Conservation (phyloP, 257 asterid species). For the Solanum pimpinellifolium region DNA sequence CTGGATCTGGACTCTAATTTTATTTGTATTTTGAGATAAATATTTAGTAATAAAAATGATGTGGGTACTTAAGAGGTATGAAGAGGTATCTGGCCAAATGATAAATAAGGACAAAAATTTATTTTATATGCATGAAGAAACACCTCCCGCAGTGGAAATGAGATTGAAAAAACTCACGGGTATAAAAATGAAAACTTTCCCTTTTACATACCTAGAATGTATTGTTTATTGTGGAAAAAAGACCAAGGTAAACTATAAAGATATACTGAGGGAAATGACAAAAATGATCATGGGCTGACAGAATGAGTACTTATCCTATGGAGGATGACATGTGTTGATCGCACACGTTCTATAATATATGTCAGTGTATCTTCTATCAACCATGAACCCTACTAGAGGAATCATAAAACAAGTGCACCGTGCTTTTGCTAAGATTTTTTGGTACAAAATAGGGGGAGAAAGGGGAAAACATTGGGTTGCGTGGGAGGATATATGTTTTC, state of each 20-base stretch:
- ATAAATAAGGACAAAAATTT: too few relatives aligned
- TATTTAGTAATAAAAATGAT: too few relatives aligned
- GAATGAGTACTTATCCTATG: background rate
- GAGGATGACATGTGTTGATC: background rate
- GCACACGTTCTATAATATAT: too few relatives aligned
- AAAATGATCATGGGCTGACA: background rate
- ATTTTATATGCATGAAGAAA: background rate
- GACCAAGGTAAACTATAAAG: background rate
- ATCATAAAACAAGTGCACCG: background rate
- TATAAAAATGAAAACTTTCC: background rate
- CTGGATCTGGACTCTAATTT: background rate
- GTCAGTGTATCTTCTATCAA: background rate
- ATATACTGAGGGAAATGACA: background rate
- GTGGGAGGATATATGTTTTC: background rate
- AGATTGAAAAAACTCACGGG: background rate
- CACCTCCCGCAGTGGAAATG: background rate
- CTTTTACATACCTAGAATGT: background rate
- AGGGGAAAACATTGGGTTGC: background rate
- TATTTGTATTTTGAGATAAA: background rate
- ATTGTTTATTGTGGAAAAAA: background rate
- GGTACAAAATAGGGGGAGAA: background rate
- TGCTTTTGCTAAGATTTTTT: background rate
- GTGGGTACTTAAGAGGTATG: background rate
- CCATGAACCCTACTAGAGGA: background rate
- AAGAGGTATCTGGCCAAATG: background rate